Conservation (phyloP, 2,329 filamentous ascomycete species). For the Gaeumannomyces tritici region DNA sequence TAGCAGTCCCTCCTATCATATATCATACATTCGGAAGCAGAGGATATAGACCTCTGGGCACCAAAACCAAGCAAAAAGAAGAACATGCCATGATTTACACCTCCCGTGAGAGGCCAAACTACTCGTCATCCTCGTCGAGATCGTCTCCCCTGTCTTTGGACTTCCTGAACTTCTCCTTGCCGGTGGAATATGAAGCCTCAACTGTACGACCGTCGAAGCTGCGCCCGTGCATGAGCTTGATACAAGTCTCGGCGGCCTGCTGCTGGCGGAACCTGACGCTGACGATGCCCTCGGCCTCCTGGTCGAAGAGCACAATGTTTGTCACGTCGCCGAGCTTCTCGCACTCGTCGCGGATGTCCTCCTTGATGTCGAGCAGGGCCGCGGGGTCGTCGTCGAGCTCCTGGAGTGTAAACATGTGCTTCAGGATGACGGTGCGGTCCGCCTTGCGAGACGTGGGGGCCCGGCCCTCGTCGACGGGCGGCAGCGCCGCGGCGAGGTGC, state of each 20-base stretch:
- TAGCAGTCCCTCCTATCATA: neutral
- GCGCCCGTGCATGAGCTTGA: slow-evolving; percentile 69
- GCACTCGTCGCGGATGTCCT: slow-evolving; percentile 88
- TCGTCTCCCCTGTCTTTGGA: slow-evolving; percentile 14
- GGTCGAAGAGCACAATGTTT: slow-evolving; percentile 84
- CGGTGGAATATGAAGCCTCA: slow-evolving; percentile 60
- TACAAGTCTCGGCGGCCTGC: slow-evolving; percentile 63
- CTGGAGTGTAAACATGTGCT: slow-evolving; percentile 83
- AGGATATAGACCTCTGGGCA: neutral
- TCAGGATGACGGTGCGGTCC: slow-evolving; percentile 55
- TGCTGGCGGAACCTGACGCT: slow-evolving; percentile 71
- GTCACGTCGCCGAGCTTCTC: slow-evolving; percentile 78
- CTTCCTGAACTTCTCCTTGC: slow-evolving; percentile 50
- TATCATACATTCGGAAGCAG: neutral
- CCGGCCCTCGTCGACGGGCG: neutral
- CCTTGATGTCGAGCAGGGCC: slow-evolving; percentile 81
- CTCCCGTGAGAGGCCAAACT: neutral
- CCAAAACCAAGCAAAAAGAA: neutral
- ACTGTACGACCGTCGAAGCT: slow-evolving; percentile 66
- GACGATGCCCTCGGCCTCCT: slow-evolving; percentile 74
- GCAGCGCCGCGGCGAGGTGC: slow-evolving; percentile 20
- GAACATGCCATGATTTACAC: neutral
- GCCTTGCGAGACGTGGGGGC: slow-evolving; percentile 60
- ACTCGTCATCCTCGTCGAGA: slow-evolving; percentile 4
- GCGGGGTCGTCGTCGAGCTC: slow-evolving; percentile 80